Evolutionary conservation across 257 asterid species (phyloP).

Genomic region (Linderniella brevidens): DNA sequence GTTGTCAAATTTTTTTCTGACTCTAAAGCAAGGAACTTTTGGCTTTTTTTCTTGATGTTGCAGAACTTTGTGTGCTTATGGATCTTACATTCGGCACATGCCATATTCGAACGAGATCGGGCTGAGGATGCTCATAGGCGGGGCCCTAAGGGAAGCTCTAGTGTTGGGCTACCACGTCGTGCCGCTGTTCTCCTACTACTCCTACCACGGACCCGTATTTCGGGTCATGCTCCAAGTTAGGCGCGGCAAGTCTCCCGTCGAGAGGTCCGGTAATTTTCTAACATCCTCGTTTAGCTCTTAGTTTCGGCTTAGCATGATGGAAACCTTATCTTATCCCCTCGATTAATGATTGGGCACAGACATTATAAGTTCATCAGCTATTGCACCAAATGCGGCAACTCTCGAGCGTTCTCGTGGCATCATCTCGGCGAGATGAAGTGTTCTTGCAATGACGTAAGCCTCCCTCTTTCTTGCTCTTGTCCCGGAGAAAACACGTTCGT

Average conservation of each 20-base stretch:
- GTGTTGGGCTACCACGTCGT: slow-evolving; percentile 64
- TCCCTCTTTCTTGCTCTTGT: background rate
- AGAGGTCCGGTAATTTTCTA: slow-evolving; percentile 22
- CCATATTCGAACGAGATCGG: slow-evolving; percentile 88
- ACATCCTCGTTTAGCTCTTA: background rate
- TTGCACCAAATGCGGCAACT: slow-evolving; percentile 63
- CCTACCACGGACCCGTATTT: slow-evolving; percentile 88
- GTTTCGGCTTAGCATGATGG: background rate
- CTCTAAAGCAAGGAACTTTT: too few species aligned
- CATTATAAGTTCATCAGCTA: slow-evolving; percentile 65
- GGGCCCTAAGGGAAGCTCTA: slow-evolving; percentile 83
- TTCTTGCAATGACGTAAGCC: slow-evolving; percentile 45
- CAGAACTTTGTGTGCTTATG: slow-evolving; percentile 86
- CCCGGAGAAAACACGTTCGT: too few species aligned
- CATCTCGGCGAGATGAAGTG: slow-evolving; percentile 55
- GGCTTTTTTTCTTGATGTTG: background rate
- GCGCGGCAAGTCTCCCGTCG: slow-evolving; percentile 53
- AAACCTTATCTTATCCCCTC: background rate
- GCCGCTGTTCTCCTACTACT: slow-evolving; percentile 90
- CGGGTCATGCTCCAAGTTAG: slow-evolving; percentile 71
- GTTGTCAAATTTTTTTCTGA: too few species aligned
- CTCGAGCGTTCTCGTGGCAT: slow-evolving; percentile 45
- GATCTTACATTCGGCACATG: slow-evolving; percentile 70
- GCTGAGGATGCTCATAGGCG: slow-evolving; percentile 83
- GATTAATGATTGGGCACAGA: slow-evolving; percentile 21